Evolutionary conservation across 129 eudicot species (phyloP).

Genomic region (Saussurea involucrata): DNA sequence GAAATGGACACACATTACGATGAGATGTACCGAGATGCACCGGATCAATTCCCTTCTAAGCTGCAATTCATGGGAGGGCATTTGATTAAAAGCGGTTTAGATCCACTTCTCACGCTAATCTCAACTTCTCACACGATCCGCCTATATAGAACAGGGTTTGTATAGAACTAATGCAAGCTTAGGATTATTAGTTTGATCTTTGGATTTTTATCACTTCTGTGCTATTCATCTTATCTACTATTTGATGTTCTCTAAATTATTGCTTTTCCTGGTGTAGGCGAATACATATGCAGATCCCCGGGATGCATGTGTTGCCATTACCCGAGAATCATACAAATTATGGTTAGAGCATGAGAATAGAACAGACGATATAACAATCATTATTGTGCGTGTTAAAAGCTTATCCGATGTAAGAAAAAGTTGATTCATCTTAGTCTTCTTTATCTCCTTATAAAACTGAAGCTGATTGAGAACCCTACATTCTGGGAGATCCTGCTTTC

Average conservation of each 20-base stretch:
- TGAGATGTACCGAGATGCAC: no score
- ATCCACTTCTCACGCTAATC: no score
- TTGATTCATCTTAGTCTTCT: not conserved
- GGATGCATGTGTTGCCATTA: constrained; percentile 77
- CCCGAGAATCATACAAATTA: constrained; percentile 81
- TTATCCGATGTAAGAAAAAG: constrained; percentile 48
- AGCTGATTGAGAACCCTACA: not conserved
- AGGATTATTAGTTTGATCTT: not conserved
- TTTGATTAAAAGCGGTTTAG: no score
- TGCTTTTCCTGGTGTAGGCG: constrained; percentile 47
- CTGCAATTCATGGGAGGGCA: no score
- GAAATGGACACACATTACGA: no score
- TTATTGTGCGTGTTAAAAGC: constrained; percentile 77
- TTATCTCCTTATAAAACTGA: not conserved
- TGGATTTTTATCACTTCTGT: not conserved
- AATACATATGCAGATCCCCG: constrained; percentile 65
- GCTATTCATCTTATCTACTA: not conserved
- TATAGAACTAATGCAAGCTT: not conserved
- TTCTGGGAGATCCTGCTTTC: not conserved
- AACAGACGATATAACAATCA: constrained; percentile 90
- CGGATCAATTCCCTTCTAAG: no score
- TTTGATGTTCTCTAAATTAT: not conserved
- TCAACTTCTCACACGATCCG: no score
- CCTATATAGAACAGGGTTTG: not conserved
- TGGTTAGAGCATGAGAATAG: constrained; percentile 96